Evolutionary conservation across 129 eudicot species (phyloP).

Genomic region (Helianthus annuus): HanXRQr2.0-SUNRISE NC_035436.2:187311947-187312446

Average conservation of each 20-base stretch:
- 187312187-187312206: too few relatives aligned
- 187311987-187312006: background rate
- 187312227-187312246: constrained; percentile 17
- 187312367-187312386: constrained; percentile 95
- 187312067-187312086: background rate
- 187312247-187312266: constrained; percentile 6
- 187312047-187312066: constrained; percentile 17
- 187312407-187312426: constrained; percentile 38
- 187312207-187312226: background rate
- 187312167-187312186: too few relatives aligned
- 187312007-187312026: constrained; percentile 12
- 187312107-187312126: constrained; percentile 40
- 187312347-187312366: constrained; percentile 96
- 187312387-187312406: constrained; percentile 89
- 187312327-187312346: constrained; percentile 69
- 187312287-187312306: constrained; percentile 38
- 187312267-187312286: constrained; percentile 10
- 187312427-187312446: background rate
- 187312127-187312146: constrained; percentile 45
- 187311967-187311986: too few relatives aligned
- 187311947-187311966: too few relatives aligned
- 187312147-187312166: constrained; percentile 32
- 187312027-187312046: background rate
- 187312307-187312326: constrained; percentile 85
- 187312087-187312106: constrained; percentile 18